Conservation (phyloP, 805 yeast genomes). For the Candida gorgasii region DNA sequence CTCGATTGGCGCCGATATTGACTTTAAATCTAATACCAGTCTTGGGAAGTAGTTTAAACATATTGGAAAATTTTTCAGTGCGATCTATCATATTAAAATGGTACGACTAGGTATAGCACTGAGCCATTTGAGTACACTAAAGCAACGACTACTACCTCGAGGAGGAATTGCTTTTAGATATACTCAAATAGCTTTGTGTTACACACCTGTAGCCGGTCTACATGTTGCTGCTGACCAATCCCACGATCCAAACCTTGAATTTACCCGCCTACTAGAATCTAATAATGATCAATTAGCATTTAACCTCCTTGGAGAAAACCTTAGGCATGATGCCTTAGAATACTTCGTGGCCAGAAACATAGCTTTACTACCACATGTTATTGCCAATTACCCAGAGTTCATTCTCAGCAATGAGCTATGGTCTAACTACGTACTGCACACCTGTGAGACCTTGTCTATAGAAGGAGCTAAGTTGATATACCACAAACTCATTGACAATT, state of each 20-base stretch:
- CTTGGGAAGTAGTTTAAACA: slow-evolving; percentile 6
- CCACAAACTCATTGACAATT: slow-evolving; percentile 35
- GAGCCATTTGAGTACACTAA: neutral
- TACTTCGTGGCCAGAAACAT: slow-evolving; percentile 10
- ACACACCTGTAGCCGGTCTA: slow-evolving; percentile 1
- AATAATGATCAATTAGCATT: slow-evolving; percentile 1
- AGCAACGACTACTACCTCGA: neutral
- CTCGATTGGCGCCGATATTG: neutral
- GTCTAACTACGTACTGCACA: slow-evolving; percentile 28
- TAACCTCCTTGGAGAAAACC: slow-evolving; percentile 4
- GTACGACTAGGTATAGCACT: neutral
- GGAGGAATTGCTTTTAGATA: neutral
- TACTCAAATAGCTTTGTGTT: neutral
- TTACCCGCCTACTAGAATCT: slow-evolving; percentile 4
- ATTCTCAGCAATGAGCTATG: slow-evolving; percentile 28
- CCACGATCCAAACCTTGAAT: neutral
- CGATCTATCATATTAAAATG: slow-evolving; percentile 6
- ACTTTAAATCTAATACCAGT: neutral
- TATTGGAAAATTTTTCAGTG: slow-evolving; percentile 8
- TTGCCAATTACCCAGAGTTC: slow-evolving; percentile 7
- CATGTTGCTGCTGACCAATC: neutral
- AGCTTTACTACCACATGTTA: slow-evolving; percentile 3
- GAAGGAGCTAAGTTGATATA: slow-evolving; percentile 32
- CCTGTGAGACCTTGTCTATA: slow-evolving; percentile 19
- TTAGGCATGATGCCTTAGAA: slow-evolving; percentile 14